These are phyloP conservation scores for Diversispora epigaea DNA, from an alignment of 192 early-diverging fungal genomes.

Conservation along the genomic window DNA sequence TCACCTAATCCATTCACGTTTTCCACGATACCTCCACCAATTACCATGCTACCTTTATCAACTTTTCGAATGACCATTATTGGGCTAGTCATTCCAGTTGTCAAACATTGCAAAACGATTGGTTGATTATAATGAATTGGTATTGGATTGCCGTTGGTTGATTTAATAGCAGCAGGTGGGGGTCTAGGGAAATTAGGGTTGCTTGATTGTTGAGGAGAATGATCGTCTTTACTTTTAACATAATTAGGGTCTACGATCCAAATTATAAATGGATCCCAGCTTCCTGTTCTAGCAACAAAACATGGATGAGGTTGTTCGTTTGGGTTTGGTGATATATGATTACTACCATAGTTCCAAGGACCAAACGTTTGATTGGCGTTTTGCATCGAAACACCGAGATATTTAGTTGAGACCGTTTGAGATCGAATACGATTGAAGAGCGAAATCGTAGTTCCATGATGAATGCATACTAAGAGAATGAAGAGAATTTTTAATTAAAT, in stretches of 20 bases:
- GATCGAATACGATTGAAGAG: constrained; percentile 88
- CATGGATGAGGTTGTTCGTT: constrained; percentile 53
- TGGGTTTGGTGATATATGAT: not conserved
- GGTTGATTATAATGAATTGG: constrained; percentile 86
- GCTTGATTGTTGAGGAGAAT: constrained; percentile 44
- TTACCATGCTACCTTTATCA: constrained; percentile 78
- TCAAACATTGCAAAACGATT: constrained; percentile 84
- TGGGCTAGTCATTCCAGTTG: constrained; percentile 78
- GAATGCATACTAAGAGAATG: constrained; percentile 67
- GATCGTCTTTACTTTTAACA: constrained; percentile 51
- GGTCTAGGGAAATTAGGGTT: constrained; percentile 69
- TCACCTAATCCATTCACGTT: constrained; percentile 37
- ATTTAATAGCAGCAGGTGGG: constrained; percentile 71
- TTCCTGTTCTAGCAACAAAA: constrained; percentile 71
- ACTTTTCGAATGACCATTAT: constrained; percentile 83
- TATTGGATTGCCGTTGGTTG: constrained; percentile 57
- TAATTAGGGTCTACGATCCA: constrained; percentile 75
- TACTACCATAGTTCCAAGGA: constrained; percentile 40
- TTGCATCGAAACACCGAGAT: constrained; percentile 62
- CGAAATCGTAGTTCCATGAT: constrained; percentile 82
- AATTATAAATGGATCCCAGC: constrained; percentile 89
- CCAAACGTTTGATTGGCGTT: constrained; percentile 41
- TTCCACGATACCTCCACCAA: constrained; percentile 58
- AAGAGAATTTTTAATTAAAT: not conserved
- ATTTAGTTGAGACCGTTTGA: constrained; percentile 89